Percentiles rank a stretch among this genome's conserved stretches.
Evolutionary conservation across 805 yeast genomes (phyloP).

Genomic region (Yarrowia sp.): DNA sequence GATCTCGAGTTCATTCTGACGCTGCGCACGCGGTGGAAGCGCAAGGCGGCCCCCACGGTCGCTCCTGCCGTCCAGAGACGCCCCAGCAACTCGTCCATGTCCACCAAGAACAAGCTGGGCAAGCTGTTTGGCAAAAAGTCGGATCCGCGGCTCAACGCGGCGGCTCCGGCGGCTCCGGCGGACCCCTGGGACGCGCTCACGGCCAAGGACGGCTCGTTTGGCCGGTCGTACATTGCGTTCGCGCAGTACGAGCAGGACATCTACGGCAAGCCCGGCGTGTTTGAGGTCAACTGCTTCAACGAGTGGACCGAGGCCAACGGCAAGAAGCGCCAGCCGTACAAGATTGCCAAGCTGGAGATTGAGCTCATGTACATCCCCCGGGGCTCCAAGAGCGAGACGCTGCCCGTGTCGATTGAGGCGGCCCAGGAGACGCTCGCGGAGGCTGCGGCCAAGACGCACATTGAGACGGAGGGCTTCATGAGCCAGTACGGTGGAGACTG

Average conservation of each 20-base stretch:
- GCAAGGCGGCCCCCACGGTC: neutral
- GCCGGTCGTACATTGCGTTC: conserved; percentile 53
- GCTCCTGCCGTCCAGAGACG: conserved; percentile 9
- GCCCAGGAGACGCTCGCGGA: conserved; percentile 37
- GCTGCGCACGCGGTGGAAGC: conserved; percentile 38
- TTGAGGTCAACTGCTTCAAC: conserved; percentile 51
- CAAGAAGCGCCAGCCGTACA: conserved; percentile 31
- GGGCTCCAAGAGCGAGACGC: conserved; percentile 40
- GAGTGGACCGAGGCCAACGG: conserved; percentile 32
- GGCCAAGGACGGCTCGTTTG: conserved; percentile 27
- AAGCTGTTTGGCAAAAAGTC: conserved; percentile 27
- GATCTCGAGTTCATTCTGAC: conserved; percentile 67
- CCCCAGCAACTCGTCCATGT: conserved; percentile 10
- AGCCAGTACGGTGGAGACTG: conserved; percentile 94
- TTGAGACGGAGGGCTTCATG: conserved; percentile 59
- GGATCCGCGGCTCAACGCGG: neutral
- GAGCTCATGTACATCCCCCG: conserved; percentile 62
- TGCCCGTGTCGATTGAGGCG: conserved; percentile 55
- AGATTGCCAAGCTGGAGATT: conserved; percentile 56
- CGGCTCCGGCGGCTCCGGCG: neutral
- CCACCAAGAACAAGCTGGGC: conserved; percentile 18
- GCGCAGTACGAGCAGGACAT: conserved; percentile 56
- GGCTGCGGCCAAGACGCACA: conserved; percentile 32
- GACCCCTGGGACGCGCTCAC: conserved; percentile 19
- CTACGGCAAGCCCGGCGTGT: conserved; percentile 52